Evolutionary conservation across 164 flowering plant species (phyloP), one percentile per base, ranked within the genome.

Genomic region (Magnolia changhungtana): DNA sequence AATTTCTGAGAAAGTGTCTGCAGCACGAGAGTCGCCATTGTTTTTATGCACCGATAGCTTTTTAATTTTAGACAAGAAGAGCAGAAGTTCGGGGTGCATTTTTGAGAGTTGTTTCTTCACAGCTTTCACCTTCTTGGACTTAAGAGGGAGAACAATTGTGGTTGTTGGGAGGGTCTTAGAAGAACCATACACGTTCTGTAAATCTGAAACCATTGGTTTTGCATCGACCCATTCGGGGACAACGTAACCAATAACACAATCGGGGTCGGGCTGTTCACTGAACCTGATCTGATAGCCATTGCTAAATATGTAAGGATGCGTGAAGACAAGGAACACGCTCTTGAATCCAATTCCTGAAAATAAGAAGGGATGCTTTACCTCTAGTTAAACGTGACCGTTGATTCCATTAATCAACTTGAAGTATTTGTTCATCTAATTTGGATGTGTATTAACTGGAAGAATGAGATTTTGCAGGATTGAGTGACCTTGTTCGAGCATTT

Each of bases 181-280:
- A 18, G 65, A 61, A 16, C 88, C 87, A 78, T 85, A 85, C 14
- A 87, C 70, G 4, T 65, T 9, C 1, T 52, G 69, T 14, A 88
- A 75, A 4, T 82, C 82, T 1, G 84, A 75, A 50, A 85, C 58
- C 63, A 77, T 76, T n/a, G 87, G 91, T 21, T 80, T 78, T 69
- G 77, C 79, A 51, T 85, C 83, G 8, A 89, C 90, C 91, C 91
- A 87, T 61, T 87, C 90, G 23, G 90, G 90, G 59, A 87, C 88
- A 10, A 87, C 81, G 75, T 84, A 89, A 8, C 89, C 90, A n/a
- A 89, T 76, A 61, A 67, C 72, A 76, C 88, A 87, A 6, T 82
- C 79, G 0, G 78, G 68, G 61, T 82, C 78, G n/a, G 89, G 91
- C 18, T 74, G 69, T 75, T 89, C 89, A 69, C 68, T 79, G 69